Base-by-base conservation (phyloP, 1,284 basidiomycete genomes). In the Peniophora sp. region DNA sequence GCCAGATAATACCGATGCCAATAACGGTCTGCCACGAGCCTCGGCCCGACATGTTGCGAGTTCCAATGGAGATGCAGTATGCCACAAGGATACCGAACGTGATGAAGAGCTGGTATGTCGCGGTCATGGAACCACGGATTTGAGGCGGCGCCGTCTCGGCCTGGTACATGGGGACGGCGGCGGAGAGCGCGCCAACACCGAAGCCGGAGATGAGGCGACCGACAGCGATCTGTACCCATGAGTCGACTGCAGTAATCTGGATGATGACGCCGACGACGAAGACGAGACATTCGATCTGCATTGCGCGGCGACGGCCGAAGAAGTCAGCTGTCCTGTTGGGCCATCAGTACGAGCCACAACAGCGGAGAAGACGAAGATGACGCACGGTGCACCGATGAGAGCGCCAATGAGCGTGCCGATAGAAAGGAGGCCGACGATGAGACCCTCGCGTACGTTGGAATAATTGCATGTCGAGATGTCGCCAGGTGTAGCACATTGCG, bases 21-120 rank as follows among this genome's bases (percentile, higher is more conserved):
- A 89, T 77, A 44, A 86, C 77, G 10, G 77, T 77, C 22, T 80
- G 78, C 86, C 86, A 89, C 16, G 81, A 79, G 2, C 69, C 76
- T 2, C 74, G 67, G 27, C 69, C 71, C 11, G 59, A 39, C 47
- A 83, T 68, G 19, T 69, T 47, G 50, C 80, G 72, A 0, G 81
- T 72, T 24, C 77, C 81, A 48, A 83, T 79, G 11, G 77, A 76
- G 38, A 84, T 81, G 54, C 74, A 77, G 56, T 83, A 89, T 8
- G 87, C 84, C 41, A 88, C 74, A 41, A 91, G 75, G 55, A 90
- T 89, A 58, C 87, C 87, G 56, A 85, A 74, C 0, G 85, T 88
- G 61, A 89, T 88, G 66, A 85, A 83, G 19, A 89, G 70, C 61
- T 90, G 86, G 59, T 85, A 89, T 0, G 81, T 16, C 71, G 77